Base-by-base conservation (phyloP, 495 filamentous ascomycete genomes). In the Penicillium verhagenii region DNA sequence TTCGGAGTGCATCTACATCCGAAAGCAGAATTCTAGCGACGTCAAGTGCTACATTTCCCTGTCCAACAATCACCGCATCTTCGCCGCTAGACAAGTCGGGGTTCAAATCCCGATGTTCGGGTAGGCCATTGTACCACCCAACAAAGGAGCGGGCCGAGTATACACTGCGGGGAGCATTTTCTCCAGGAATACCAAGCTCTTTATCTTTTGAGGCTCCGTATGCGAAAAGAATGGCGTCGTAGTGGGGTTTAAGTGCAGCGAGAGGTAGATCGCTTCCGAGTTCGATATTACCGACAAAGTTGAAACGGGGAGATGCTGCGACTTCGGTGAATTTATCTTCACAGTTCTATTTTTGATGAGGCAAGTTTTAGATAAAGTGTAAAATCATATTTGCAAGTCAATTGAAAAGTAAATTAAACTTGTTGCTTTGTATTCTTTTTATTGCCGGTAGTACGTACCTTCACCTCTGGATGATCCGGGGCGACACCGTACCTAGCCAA, bases 81-180 rank as follows among this genome's bases (percentile, higher is more conserved):
- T 96, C 92, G 2, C 89, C 90, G 7, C 79, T 73, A 1, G 82
- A 82, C 13, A 97, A 81, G 62, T 91, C 83, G 1, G 93, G 94
- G 11, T 79, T 76, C n/a, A 96, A 72, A 59, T 82, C 68, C 21
- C 88, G 81, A 66, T 89, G 88, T 62, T 96, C 88, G 0, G 94
- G 95, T 0, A 96, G 79, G 16, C 95, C 92, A 65, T 97, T 97
- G 71, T 98, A 98, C 94, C 94, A 98, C 14, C 93, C 94, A 6
- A 98, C 95, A 70, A 97, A 98, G 46, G 90, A 88, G 6, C 94
- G 82, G 3, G 94, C 94, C 14, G 92, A 96, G 71, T 90, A 86
- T 31, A 98, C 85, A 37, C 90, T 90, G 10, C 75, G 74, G 29
- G 90, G 59, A 13, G 68, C 69, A 9, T 85, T 74, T 62, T 98